Evolutionary conservation across 2,329 filamentous ascomycete genomes (phyloP).

Genomic region (Metarhizium sp.): DNA sequence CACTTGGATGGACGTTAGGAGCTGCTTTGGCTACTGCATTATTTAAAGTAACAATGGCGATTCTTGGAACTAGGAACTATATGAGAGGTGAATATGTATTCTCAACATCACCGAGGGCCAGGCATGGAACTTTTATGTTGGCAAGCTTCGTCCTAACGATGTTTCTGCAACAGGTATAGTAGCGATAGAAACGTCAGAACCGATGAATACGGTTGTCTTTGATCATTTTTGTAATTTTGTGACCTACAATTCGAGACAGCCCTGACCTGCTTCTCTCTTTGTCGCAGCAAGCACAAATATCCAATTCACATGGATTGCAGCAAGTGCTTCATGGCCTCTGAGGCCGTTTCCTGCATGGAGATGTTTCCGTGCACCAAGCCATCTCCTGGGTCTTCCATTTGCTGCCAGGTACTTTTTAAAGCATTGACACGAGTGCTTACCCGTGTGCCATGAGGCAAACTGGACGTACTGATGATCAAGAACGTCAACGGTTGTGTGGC

Average conservation of each 20-base stretch:
- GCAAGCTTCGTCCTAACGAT: slow-evolving; percentile 25
- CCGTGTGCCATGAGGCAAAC: slow-evolving; percentile 11
- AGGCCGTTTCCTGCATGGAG: background rate
- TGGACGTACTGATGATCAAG: slow-evolving; percentile 11
- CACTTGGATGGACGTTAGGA: no score
- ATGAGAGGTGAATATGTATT: background rate
- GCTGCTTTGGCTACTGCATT: slow-evolving; percentile 7
- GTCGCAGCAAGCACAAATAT: background rate
- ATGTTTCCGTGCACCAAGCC: slow-evolving; percentile 7
- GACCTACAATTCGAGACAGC: background rate
- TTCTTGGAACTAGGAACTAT: background rate
- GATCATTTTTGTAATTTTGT: background rate
- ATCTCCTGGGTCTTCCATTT: background rate
- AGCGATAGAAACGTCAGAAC: background rate
- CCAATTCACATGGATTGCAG: background rate
- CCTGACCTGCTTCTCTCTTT: background rate
- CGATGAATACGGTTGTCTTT: background rate
- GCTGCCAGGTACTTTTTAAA: slow-evolving; percentile 17
- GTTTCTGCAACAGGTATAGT: background rate
- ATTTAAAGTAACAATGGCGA: no score
- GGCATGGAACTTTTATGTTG: slow-evolving; percentile 21
- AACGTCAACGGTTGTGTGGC: slow-evolving; percentile 16
- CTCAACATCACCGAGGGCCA: background rate
- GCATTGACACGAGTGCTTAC: slow-evolving; percentile 15
- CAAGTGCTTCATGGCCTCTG: slow-evolving; percentile 2